These are phyloP conservation scores for Globisporangium nodosum DNA, from an alignment of 352 stramenopile species.

Conservation along the genomic window DNA sequence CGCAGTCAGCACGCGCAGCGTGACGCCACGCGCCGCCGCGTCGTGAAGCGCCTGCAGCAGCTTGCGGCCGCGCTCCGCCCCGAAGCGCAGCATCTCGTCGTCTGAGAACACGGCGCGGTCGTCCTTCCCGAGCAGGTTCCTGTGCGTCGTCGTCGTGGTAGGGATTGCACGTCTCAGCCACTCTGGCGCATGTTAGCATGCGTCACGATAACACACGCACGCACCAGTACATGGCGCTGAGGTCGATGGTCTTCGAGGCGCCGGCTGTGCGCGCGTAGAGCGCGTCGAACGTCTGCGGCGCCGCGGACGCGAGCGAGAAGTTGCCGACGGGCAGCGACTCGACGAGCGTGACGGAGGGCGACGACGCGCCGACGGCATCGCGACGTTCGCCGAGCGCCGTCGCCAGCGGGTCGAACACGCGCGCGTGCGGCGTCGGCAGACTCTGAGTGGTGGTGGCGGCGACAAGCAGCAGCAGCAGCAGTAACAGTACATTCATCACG, in stretches of 20 bases:
- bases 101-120: constrained; percentile 49
- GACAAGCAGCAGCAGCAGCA: not conserved
- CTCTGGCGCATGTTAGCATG: too few relatives aligned
- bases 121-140: constrained; percentile 50
- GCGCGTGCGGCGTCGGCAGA: not conserved
- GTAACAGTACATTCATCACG: not conserved
- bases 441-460: not conserved
- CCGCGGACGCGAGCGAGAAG: constrained; percentile 32
- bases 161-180: too few relatives aligned
- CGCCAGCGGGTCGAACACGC: constrained; percentile 7
- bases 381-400: not conserved
- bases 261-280: constrained; percentile 35
- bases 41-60: constrained; percentile 49
- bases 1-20: constrained; percentile 48
- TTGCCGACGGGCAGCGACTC: constrained; percentile 67
- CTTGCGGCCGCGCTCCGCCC: constrained; percentile 41
- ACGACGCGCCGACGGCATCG: not conserved
- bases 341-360: constrained; percentile 38
- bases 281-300: constrained; percentile 39
- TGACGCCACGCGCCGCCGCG: constrained; percentile 42
- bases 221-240: constrained; percentile 81
- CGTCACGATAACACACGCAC: too few relatives aligned
- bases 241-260: constrained; percentile 48
- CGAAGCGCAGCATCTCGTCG: constrained; percentile 52
- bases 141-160: not conserved